These are phyloP conservation scores for Alisma plantagoaquatica DNA, from an alignment of 106 monocot species.

Conservation along the genomic window DNA sequence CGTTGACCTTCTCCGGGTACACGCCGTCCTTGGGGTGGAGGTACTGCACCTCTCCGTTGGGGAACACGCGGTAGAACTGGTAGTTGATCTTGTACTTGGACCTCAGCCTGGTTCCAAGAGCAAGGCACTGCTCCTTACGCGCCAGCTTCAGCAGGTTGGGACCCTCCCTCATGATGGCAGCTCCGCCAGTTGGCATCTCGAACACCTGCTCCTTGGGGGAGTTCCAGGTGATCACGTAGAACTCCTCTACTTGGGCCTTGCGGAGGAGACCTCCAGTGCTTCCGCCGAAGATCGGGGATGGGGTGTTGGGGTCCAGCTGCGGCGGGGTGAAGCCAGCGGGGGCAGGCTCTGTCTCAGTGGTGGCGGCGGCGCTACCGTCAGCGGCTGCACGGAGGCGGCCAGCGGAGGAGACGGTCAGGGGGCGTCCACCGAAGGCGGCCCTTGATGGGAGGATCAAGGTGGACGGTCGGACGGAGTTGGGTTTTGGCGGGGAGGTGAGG, in stretches of 20 bases:
- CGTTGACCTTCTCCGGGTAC: slow-evolving; percentile 95
- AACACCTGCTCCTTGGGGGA: slow-evolving; percentile 94
- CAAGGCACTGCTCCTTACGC: slow-evolving; percentile 93
- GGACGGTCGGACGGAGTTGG: slow-evolving; percentile 7
- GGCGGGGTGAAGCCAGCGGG: slow-evolving; percentile 85
- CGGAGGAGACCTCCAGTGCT: slow-evolving; percentile 93
- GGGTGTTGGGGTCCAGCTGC: slow-evolving; percentile 85
- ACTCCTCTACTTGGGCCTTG: slow-evolving; percentile 93
- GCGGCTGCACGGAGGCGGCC: too few relatives aligned
- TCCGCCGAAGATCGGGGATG: slow-evolving; percentile 85
- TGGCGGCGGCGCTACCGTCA: slow-evolving; percentile 1
- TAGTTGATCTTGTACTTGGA: slow-evolving; percentile 98
- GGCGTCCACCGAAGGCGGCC: too few relatives aligned
- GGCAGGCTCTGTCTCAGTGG: slow-evolving; percentile 8
- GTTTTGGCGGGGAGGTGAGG: slow-evolving; percentile 13
- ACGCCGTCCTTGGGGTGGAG: slow-evolving; percentile 96
- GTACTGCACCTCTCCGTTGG: slow-evolving; percentile 97
- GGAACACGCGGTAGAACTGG: slow-evolving; percentile 96
- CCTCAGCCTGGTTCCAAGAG: slow-evolving; percentile 71
- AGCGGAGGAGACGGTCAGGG: too few relatives aligned
- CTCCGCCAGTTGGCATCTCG: slow-evolving; percentile 97
- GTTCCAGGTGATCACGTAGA: slow-evolving; percentile 94
- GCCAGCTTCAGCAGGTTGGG: slow-evolving; percentile 94
- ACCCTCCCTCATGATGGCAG: slow-evolving; percentile 87
- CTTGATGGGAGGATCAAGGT: not conserved